Evolutionary conservation across 2,329 filamentous ascomycete genomes (phyloP).

Genomic region (Xylariaceae sp.): DNA sequence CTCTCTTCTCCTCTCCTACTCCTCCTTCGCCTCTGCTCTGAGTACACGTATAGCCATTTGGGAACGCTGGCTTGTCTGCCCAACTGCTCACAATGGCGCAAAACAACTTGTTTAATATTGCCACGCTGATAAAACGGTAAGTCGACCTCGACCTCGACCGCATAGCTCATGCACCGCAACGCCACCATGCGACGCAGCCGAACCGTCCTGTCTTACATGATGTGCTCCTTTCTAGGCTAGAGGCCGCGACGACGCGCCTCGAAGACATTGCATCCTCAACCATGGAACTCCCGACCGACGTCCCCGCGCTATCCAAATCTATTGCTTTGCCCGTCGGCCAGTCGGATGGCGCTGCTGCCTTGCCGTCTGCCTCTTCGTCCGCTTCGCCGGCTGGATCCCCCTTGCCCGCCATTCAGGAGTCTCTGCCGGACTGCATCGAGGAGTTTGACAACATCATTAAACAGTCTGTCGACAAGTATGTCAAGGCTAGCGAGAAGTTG

Average conservation of each 20-base stretch:
- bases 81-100: conserved; percentile 53
- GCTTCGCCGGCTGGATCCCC: conserved; percentile 30
- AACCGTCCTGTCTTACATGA: conserved; percentile 39
- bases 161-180: too few relatives aligned
- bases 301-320: conserved; percentile 41
- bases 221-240: conserved; percentile 61
- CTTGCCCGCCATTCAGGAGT: conserved; percentile 42
- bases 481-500: conserved; percentile 69
- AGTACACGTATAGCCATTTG: background rate
- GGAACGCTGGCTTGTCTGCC: background rate
- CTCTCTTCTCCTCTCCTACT: background rate
- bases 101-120: conserved; percentile 91
- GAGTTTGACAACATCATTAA: conserved; percentile 80
- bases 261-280: conserved; percentile 89
- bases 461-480: conserved; percentile 69
- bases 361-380: conserved; percentile 35
- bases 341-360: conserved; percentile 34
- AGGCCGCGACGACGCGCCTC: conserved; percentile 91
- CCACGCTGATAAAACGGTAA: conserved; percentile 96
- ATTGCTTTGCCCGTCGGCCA: conserved; percentile 34
- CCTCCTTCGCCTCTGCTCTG: background rate
- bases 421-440: conserved; percentile 70
- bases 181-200: conserved; percentile 1
- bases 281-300: conserved; percentile 52
- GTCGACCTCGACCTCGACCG: conserved; percentile 27